Evolutionary conservation across 768 basidiomycete species (phyloP).

Genomic region (Chalciporus piperatus): DNA sequence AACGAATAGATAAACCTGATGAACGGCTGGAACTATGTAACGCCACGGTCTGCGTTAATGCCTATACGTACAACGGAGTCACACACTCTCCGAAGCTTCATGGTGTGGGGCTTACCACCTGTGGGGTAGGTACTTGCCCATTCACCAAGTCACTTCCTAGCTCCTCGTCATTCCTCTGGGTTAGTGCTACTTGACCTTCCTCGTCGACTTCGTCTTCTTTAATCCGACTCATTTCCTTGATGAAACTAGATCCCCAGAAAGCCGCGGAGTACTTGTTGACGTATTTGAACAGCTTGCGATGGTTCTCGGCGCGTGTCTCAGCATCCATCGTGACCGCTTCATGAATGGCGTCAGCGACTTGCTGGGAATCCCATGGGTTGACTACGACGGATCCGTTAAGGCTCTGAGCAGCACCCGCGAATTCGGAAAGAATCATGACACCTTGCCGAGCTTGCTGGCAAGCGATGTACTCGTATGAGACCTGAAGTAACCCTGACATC

Average conservation of each 20-base stretch:
- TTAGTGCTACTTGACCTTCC: constrained; percentile 35
- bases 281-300: constrained; percentile 94
- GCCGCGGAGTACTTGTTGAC: constrained; percentile 92
- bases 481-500: constrained; percentile 45
- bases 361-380: constrained; percentile 99
- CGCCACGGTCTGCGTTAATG: constrained; percentile 18
- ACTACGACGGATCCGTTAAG: constrained; percentile 95
- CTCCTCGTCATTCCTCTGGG: constrained; percentile 35
- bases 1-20: constrained; percentile 30
- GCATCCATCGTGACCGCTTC: constrained; percentile 89
- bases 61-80: constrained; percentile 31
- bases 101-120: constrained; percentile 35
- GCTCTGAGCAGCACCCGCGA: constrained; percentile 95
- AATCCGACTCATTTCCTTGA: constrained; percentile 76
- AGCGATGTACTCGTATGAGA: constrained; percentile 98
- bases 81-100: constrained; percentile 30
- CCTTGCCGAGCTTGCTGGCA: constrained; percentile 92
- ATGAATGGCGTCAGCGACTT: constrained; percentile 96
- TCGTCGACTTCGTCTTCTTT: constrained; percentile 37
- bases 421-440: constrained; percentile 97
- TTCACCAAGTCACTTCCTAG: constrained; percentile 39
- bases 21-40: constrained; percentile 24
- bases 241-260: constrained; percentile 90
- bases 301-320: constrained; percentile 84
- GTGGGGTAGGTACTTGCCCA: constrained; percentile 34